Evolutionary conservation across 2,329 filamentous ascomycete genomes (phyloP).

Genomic region (Cadophora gregata): DNA sequence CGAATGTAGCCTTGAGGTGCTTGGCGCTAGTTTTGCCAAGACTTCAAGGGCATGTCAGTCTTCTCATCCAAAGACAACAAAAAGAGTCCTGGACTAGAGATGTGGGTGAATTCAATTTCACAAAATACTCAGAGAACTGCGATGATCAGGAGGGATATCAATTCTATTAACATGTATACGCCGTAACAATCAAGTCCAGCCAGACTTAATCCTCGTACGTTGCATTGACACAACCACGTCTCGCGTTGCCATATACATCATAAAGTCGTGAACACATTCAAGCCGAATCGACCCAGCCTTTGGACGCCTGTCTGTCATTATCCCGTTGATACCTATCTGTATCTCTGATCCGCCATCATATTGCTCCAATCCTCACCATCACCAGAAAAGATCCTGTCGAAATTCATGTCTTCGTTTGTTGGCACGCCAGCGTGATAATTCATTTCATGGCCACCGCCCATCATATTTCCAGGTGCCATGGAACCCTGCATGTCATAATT

Average conservation of each 20-base stretch:
- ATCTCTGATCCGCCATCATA: conserved; percentile 33
- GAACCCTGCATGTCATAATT: conserved; percentile 34
- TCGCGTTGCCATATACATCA: conserved; percentile 16
- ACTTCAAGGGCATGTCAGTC: conserved; percentile 3
- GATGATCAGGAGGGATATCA: background rate
- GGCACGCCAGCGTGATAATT: conserved; percentile 33
- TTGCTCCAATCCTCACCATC: conserved; percentile 39
- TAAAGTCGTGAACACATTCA: conserved; percentile 9
- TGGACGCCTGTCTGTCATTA: background rate
- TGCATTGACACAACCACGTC: background rate
- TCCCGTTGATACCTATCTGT: conserved; percentile 1
- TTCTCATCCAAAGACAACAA: conserved; percentile 1
- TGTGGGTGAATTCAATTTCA: background rate
- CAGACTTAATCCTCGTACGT: background rate
- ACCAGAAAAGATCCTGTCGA: conserved; percentile 39
- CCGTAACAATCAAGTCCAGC: background rate
- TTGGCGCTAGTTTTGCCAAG: conserved; percentile 13
- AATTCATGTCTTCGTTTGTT: conserved; percentile 37
- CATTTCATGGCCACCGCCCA: conserved; percentile 33
- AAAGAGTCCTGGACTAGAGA: background rate
- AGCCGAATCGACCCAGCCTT: background rate
- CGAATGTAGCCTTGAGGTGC: conserved; percentile 18
- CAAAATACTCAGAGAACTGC: background rate
- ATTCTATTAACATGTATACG: conserved; percentile 6
- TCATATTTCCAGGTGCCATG: conserved; percentile 26